Base-by-base conservation (phyloP, 345 rosid species). In the Gossypium bickii region DNA sequence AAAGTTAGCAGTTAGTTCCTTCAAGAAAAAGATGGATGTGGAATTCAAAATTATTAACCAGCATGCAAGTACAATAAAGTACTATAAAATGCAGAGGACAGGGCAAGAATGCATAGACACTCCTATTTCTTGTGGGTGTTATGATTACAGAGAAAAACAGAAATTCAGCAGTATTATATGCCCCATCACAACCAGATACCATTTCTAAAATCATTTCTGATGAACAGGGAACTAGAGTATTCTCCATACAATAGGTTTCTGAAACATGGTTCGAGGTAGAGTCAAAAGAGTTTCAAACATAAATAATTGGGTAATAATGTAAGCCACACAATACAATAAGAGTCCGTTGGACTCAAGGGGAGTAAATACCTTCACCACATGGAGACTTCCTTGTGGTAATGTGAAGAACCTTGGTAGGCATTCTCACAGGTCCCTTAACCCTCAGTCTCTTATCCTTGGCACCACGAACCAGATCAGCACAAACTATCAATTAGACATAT, bases 361-460 rank as follows among this genome's bases (percentile, higher is more conserved):
- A 18, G 11, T 45, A 20, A 69, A 69, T 85, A 85, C 91, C 91
- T 87, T 87, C 91, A 78, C 91, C 89, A 80, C 89, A 86, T 25
- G 91, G 89, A 12, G 89, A 76, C 76, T 87, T 87, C 79, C 91
- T 82, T 48, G 91, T 87, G 8, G 89, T 85, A 45, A 87, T 86
- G 68, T 81, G 74, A 75, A 87, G 91, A 82, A 82, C 85, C 77
- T 85, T 87, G 38, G 88, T 85, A 0, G 90, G 90, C 82, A 87
- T 87, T 57, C 88, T 87, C 78, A 85, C 90, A 3, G 88, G 90
- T 72, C 90, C 90, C 82, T 87, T 87, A 0, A 87, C 85, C 78
- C 87, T 79, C 76, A 87, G 67, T 65, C 80, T 82, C 86, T 85
- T 87, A 13, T 87, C 88, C 81, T 87, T 87, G 1, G 88, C 90